These are phyloP conservation scores for Xylona heveae DNA, from an alignment of 495 filamentous ascomycete species.

Conservation along the genomic window DNA sequence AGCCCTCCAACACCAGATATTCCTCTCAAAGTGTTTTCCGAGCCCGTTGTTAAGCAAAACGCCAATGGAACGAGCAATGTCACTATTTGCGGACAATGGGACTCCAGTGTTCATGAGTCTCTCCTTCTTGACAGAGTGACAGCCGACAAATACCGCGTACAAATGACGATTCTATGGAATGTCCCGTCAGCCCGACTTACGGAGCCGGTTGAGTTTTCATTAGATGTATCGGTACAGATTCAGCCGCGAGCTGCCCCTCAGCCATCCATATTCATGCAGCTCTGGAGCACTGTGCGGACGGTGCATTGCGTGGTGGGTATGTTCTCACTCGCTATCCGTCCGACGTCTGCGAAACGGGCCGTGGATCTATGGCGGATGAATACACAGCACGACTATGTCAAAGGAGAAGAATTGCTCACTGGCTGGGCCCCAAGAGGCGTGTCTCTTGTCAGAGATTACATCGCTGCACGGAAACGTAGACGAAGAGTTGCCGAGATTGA, in stretches of 20 bases:
- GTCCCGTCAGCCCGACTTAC: slow-evolving; percentile 57
- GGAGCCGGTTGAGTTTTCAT: slow-evolving; percentile 64
- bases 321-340: slow-evolving; percentile 69
- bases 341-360: slow-evolving; percentile 71
- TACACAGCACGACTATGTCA: slow-evolving; percentile 80
- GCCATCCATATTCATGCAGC: slow-evolving; percentile 63
- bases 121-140: slow-evolving; percentile 76
- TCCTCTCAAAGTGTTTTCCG: slow-evolving; percentile 47
- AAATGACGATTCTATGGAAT: slow-evolving; percentile 70
- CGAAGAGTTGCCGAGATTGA: slow-evolving; percentile 58
- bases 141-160: slow-evolving; percentile 74
- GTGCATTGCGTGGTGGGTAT: slow-evolving; percentile 70
- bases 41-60: slow-evolving; percentile 58
- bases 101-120: slow-evolving; percentile 81
- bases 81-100: slow-evolving; percentile 78
- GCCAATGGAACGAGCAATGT: slow-evolving; percentile 82
- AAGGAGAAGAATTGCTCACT: slow-evolving; percentile 69
- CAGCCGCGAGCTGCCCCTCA: slow-evolving; percentile 63
- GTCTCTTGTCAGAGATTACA: slow-evolving; percentile 67
- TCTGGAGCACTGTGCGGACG: slow-evolving; percentile 68
- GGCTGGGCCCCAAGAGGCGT: slow-evolving; percentile 80
- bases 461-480: slow-evolving; percentile 44
- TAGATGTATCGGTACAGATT: slow-evolving; percentile 62
- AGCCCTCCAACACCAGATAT: slow-evolving; percentile 50
- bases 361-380: slow-evolving; percentile 96